These are phyloP conservation scores for Helichrysum umbraculigerum DNA, from an alignment of 129 eudicot species.

Conservation along the genomic window DNA sequence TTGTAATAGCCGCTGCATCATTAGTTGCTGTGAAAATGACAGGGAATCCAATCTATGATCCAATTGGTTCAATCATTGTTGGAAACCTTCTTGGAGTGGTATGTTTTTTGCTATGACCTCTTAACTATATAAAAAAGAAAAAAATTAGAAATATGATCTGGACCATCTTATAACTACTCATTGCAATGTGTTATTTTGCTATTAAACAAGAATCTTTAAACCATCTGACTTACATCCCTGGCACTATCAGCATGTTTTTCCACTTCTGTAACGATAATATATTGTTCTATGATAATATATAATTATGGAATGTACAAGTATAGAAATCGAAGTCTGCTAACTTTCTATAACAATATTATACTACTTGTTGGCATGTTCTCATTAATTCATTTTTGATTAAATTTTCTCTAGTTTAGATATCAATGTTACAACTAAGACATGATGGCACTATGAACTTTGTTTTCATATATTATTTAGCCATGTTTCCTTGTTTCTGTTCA, in stretches of 20 bases:
- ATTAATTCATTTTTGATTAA: background rate
- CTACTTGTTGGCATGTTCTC: background rate
- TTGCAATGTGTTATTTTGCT: background rate
- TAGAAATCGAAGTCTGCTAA: background rate
- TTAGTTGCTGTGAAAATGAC: conserved; percentile 83
- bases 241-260: too few species aligned
- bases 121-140: background rate
- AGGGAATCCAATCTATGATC: conserved; percentile 94
- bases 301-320: too few species aligned
- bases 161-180: background rate
- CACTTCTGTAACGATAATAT: too few species aligned
- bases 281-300: background rate
- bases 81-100: conserved; percentile 99
- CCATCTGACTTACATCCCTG: too few species aligned
- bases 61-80: conserved; percentile 91
- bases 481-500: background rate
- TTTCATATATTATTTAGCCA: conserved; percentile 2
- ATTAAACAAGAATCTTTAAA: too few species aligned
- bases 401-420: background rate
- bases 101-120: conserved; percentile 23
- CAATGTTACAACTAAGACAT: background rate
- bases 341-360: background rate
- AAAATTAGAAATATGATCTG: too few species aligned
- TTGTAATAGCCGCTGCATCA: conserved; percentile 86
- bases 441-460: background rate